Base-by-base conservation (phyloP, 495 filamentous ascomycete species). In the Trichodelitschia bisporula region DNA sequence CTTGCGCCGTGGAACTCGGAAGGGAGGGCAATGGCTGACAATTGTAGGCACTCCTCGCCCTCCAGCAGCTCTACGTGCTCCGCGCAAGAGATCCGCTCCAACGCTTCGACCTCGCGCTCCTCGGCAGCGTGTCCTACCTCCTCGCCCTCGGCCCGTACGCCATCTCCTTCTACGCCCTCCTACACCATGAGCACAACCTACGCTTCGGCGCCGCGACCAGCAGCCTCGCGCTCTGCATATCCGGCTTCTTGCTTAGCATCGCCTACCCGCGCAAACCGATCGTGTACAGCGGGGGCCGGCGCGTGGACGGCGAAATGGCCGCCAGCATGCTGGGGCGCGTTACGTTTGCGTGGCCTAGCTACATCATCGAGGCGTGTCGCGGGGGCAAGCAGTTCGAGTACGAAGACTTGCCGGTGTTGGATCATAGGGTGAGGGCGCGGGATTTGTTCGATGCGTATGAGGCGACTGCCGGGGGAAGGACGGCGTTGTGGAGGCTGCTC, bases 371-470 rank as follows among this genome's bases (percentile, higher is more conserved):
- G 6, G 9, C 5, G 16, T 5, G 6, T 5, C 6, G 6, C 15
- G 14, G 14, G 31, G 12, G 24, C 9, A 33, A 13, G n/a, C 20
- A 5, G 12, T 21, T 33, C 20, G 4, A 4, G 8, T 10, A 9
- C 24, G 25, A 31, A 4, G 23, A 31, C 13, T 17, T 33, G 12
- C 25, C 21, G 6, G 12, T 15, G 12, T 12, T 33, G 21, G 31
- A 33, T 15, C 20, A 31, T 8, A 6, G 4, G 4, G 30, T 21
- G 4, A 5, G 31, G 21, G 31, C 31, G 12, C 4, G 9, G 17
- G 31, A 33, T 30, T 11, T 30, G 9, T 28, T 10, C 16, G 31
- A 31, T 5, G 4, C 31, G 11, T 33, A 5, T 11, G 5, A 30
- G n/a, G n/a, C n/a, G 8, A 8, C 4, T 4, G 19, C 30, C 12